Evolutionary conservation across 495 filamentous ascomycete genomes (phyloP).

Genomic region (Copromyces sp.): DNA sequence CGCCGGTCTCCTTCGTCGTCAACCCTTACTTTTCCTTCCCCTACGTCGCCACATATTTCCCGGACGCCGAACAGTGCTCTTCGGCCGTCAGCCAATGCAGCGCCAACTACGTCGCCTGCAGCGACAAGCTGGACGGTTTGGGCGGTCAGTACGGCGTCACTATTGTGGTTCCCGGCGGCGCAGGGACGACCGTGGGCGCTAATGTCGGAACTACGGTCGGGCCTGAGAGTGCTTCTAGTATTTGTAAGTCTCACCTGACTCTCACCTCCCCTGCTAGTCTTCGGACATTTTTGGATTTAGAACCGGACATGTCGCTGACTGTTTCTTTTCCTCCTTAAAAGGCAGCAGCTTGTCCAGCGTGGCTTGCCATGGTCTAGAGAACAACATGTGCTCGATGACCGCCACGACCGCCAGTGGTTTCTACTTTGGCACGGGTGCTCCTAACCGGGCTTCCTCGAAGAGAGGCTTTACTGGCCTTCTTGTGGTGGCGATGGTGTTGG

Average conservation of each 20-base stretch:
- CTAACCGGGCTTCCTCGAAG: conserved; percentile 18
- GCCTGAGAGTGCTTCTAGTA: conserved; percentile 43
- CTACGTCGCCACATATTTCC: conserved; percentile 55
- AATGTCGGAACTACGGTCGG: conserved; percentile 22
- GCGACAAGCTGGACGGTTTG: conserved; percentile 44
- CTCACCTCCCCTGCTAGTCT: background rate
- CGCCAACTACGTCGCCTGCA: conserved; percentile 53
- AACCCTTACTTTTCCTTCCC: conserved; percentile 57
- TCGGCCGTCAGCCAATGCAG: conserved; percentile 57
- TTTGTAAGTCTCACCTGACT: conserved; percentile 36
- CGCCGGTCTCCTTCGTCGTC: conserved; percentile 33
- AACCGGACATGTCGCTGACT: background rate
- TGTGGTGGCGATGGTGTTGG: conserved; percentile 1
- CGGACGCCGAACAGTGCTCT: conserved; percentile 51
- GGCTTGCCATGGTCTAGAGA: conserved; percentile 18
- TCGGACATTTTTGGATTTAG: background rate
- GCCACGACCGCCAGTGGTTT: conserved; percentile 16
- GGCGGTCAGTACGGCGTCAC: conserved; percentile 49
- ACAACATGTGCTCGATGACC: conserved; percentile 19
- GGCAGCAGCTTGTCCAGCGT: conserved; percentile 21
- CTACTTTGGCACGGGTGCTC: conserved; percentile 16
- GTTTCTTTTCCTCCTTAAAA: background rate
- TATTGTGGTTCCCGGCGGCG: conserved; percentile 47
- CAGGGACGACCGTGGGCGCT: conserved; percentile 40
- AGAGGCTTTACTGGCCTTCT: conserved; percentile 10